Evolutionary conservation across 1,139 yeast species (phyloP), one percentile per base, ranked within the genome.

Genomic region (Wickerhamomyces sp.): DNA sequence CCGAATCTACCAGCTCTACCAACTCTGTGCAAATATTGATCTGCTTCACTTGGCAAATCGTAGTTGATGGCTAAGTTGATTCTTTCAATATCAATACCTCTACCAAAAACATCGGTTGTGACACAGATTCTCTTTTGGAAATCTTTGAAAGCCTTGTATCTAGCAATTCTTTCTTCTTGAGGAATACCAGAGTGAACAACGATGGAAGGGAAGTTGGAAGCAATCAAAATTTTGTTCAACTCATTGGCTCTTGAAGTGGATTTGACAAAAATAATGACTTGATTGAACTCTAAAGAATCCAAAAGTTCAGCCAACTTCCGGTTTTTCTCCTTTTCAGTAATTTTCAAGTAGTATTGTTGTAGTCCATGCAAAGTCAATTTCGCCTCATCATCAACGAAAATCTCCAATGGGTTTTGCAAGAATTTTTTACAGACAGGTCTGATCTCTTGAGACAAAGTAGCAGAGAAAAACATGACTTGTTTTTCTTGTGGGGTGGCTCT

Each of bases 1-100:
- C 98, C 98, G 57, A 91, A 91, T 75, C 98, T 88, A 68, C 98
- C 98, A 52, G 98, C 98, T 78, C 98, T 88, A 61, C 98, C 98
- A 45, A 91, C 98, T 71, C 98, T 86, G 72, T 91, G 98, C 61
- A 91, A 78, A 68, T 91, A 91, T 67, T 91, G 96, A 66, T 91
- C 98, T 46, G 97, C 96, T 68, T 87, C 96, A 49, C 65, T 70
- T 37, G 79, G 76, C 67, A 86, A 69, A 67, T 91, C 98, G 66
- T 91, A 91, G 72, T 91, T 91, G 72, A 91, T 88, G 45, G 97
- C 98, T 63, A 91, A 71, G 68, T 91, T 91, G 67, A 91, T 89
- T 70, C 98, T 88, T 73, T 91, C 98, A 52, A 91, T 89, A 76
- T 91, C 98, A 57, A 91, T 91, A 72, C 98, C 98, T 75, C 98